Evolutionary conservation across 2,329 filamentous ascomycete genomes (phyloP).

Genomic region (Trichoderma oligosporum): DNA sequence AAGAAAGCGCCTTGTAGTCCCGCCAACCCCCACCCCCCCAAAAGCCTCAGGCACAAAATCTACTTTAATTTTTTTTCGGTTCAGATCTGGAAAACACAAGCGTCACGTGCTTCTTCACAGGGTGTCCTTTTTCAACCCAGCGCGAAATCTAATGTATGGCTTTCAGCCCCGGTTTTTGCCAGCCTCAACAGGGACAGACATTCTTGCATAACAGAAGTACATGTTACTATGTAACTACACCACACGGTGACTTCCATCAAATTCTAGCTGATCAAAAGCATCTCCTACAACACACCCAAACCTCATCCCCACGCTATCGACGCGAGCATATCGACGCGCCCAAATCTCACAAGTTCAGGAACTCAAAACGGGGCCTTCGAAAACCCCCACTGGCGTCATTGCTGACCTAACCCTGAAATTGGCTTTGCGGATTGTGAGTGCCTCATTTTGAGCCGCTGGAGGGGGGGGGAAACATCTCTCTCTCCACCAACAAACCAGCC

Average conservation of each 20-base stretch:
- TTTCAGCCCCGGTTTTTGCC: conserved; percentile 21
- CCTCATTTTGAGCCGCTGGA: conserved; percentile 36
- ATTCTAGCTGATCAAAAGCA: conserved; percentile 12
- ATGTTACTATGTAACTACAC: conserved; percentile 33
- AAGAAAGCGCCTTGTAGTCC: background rate
- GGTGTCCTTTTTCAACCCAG: conserved; percentile 11
- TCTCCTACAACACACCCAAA: conserved; percentile 6
- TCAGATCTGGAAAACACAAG: background rate
- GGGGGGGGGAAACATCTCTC: no score
- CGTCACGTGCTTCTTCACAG: conserved; percentile 18
- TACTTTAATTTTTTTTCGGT: background rate
- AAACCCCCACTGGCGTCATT: conserved; percentile 35
- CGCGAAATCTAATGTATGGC: conserved; percentile 18
- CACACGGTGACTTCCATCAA: conserved; percentile 34
- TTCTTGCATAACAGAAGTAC: conserved; percentile 34
- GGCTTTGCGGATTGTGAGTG: conserved; percentile 33
- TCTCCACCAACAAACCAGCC: conserved; percentile 18
- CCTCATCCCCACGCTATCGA: conserved; percentile 14
- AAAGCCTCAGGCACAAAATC: background rate
- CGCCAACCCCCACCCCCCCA: background rate
- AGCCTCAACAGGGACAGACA: conserved; percentile 23
- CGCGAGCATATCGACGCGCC: conserved; percentile 14
- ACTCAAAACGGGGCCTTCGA: background rate
- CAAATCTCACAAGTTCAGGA: background rate
- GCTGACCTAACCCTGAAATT: conserved; percentile 39